Base-by-base conservation (phyloP, 192 early-diverging fungal species). In the Fimicolochytrium jonesii region DNA sequence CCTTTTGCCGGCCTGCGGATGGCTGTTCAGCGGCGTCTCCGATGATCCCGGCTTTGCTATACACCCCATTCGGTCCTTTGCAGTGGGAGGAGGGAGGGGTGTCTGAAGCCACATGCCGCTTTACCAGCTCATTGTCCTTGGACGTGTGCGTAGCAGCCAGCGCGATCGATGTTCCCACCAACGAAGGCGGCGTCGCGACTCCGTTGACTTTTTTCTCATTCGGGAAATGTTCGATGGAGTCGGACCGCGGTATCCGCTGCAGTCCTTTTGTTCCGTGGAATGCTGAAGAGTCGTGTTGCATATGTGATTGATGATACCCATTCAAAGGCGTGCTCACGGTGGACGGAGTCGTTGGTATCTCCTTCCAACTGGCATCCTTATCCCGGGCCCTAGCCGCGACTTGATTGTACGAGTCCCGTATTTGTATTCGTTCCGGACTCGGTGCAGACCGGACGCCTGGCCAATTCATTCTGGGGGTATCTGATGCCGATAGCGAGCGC, bases 401-500 rank as follows among this genome's bases (percentile, higher is more conserved):
- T 18, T n/a, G 41, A 15, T 42, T 18, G 41, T 42, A 18, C 41
- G 41, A n/a, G n/a, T n/a, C n/a, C n/a, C n/a, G n/a, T n/a, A 15
- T 42, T n/a, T 42, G 17, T n/a, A 59, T 29, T 5, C 57, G 39
- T 0, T 47, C 57, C 2, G 57, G 57, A 33, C 57, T 59, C 32
- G 18, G 41, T 15, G 57, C 57, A 15, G 42, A 45, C 15, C 57
- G 39, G 17, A 59, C 57, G 46, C 46, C 57, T 30, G 43, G 57
- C 57, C 57, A 59, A 6, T 25, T 31, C 29, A 18, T 58, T 17
- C 41, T 22, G 18, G 59, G 43, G 3, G 59, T 17, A 6, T 43
- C 48, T 11, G 59, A 61, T 15, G 48, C 46, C 5, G 59, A 61
- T 11, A 61, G 47, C 15, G 59, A 61, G 13, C 59, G 45, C 20